Evolutionary conservation across 108 stramenopile species (phyloP), one percentile per base, ranked within the genome.

Genomic region (Mediolabrus comicus): DNA sequence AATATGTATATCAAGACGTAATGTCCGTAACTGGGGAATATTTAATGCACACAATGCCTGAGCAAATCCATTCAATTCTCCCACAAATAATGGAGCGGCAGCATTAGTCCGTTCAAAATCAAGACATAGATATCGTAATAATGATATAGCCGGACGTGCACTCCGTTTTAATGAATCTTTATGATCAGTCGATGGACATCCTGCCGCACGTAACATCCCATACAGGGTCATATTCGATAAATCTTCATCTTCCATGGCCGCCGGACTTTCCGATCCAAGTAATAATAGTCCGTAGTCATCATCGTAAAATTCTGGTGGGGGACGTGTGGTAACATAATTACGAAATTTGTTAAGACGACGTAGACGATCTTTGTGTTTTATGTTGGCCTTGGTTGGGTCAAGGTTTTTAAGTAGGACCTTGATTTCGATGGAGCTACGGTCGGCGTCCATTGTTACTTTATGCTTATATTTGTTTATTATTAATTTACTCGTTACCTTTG

Each of bases 271-370:
- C 56, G 75, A 79, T 65, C 93, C 93, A 69, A 95, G 57, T 12
- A 92, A 68, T 9, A 95, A 59, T 9, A 94, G 53, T 25, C 85
- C 81, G 65, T 90, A 79, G 65, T 95, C 93, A 57, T 95, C 93
- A 55, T 95, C 93, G 72, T 90, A 95, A 69, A 95, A 95, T 75
- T 95, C 93, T 9, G 93, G 90, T 1, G 85, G 78, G 11, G 74
- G 78, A 39, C 72, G 77, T 29, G 84, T 68, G 9, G 71, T 76
- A 24, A 87, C 87, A 69, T 83, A 95, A 69, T 90, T 90, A 13
- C 89, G 84, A 63, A 95, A 95, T 57, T 85, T 86, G 65, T 84
- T 86, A 36, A 95, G 67, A 14, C 83, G 86, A 53, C 93, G 87
- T 24, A 95, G 82, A 24, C 93, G 87, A 80, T 95, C 93, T 64